phyloP scores from a whole-genome alignment of 306 rosid genomes.

The Purshia tridentata region DNA sequence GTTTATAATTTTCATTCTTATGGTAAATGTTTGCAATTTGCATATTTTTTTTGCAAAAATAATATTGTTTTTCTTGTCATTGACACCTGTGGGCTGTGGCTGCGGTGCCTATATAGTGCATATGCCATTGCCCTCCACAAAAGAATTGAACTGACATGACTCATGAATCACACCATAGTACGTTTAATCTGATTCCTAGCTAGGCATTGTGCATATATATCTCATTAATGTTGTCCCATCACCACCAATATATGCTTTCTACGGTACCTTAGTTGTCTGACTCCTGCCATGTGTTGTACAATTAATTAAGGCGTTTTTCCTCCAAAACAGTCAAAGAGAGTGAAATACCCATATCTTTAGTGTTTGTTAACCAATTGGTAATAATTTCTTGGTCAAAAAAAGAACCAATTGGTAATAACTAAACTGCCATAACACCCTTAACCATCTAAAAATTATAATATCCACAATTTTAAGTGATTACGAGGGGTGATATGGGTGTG shows the following conservation, averaged over 20 bases:
- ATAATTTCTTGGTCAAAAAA: no score
- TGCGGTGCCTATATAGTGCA: background rate
- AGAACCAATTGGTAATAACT: no score
- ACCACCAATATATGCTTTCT: slow-evolving; percentile 1
- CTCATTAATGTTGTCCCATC: slow-evolving; percentile 8
- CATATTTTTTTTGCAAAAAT: no score
- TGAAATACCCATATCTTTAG: no score
- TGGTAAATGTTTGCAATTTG: background rate
- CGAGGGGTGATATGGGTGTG: no score
- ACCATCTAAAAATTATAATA: no score
- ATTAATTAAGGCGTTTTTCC: no score
- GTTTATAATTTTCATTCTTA: no score
- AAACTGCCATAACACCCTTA: no score
- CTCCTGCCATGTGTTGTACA: background rate
- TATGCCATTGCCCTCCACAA: background rate
- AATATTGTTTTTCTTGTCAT: background rate
- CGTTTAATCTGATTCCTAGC: background rate
- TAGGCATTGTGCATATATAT: background rate
- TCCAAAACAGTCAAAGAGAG: no score
- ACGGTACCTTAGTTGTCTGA: background rate
- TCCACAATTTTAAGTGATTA: no score
- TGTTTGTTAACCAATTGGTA: no score
- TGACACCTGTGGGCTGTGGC: background rate
- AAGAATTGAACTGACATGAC: slow-evolving; percentile 4
- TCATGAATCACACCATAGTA: background rate